A percentile compares a stretch with the other conserved stretches of the same genome.
These are phyloP conservation scores for Quercus berberidifolia DNA, from an alignment of 306 rosid genomes.

Conservation along the genomic window DNA sequence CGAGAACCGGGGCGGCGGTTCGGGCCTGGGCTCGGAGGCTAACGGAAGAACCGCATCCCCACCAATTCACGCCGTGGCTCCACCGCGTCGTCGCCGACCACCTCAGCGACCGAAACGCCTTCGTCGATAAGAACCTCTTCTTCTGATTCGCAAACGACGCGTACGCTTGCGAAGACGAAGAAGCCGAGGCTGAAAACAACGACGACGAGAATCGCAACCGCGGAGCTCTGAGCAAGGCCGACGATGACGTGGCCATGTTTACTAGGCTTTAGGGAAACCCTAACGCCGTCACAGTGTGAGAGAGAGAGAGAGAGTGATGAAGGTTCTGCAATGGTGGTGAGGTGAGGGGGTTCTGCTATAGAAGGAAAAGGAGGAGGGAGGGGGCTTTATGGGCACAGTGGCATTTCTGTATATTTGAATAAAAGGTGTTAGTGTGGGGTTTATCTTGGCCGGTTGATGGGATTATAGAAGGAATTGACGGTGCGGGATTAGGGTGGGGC, in stretches of 20 bases:
- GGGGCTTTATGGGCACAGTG: not conserved
- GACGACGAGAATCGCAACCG: slow-evolving; percentile 1
- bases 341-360: not conserved
- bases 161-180: not conserved
- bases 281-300: too few relatives aligned
- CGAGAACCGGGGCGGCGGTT: not conserved
- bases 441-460: not conserved
- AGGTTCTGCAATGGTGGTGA: not conserved
- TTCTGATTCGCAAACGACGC: not conserved
- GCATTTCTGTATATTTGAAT: not conserved
- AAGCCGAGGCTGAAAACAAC: not conserved
- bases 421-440: not conserved
- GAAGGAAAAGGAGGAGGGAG: not conserved
- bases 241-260: not conserved
- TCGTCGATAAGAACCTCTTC: not conserved
- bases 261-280: too few relatives aligned
- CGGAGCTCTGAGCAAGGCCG: not conserved
- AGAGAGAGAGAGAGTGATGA: not conserved
- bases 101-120: slow-evolving; percentile 1
- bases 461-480: not conserved
- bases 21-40: not conserved
- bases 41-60: not conserved
- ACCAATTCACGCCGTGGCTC: not conserved
- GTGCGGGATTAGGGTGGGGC: not conserved
- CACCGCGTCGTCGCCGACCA: not conserved